A percentile compares a stretch with the other conserved stretches of the same genome.
phyloP scores from a whole-genome alignment of 2,329 filamentous ascomycete species.

The Diaporthe sp. region DNA sequence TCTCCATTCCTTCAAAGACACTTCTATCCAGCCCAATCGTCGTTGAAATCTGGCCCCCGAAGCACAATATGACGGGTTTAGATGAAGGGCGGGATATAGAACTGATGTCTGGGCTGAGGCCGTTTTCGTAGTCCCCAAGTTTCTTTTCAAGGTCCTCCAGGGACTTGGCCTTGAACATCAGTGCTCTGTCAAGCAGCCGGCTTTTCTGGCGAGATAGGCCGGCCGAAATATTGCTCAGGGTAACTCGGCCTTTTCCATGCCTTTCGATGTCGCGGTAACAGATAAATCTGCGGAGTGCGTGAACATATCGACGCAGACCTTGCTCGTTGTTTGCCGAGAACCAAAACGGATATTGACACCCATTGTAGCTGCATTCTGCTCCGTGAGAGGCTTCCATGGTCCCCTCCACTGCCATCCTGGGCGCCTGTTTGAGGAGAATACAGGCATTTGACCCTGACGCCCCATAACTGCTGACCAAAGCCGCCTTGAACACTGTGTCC shows the following conservation, averaged over 20 bases:
- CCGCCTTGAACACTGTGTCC: constrained; percentile 34
- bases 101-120: not conserved
- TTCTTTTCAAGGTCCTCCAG: constrained; percentile 40
- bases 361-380: not conserved
- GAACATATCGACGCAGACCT: not conserved
- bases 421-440: constrained; percentile 37
- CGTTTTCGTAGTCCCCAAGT: constrained; percentile 30
- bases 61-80: constrained; percentile 24
- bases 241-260: not conserved
- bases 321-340: not conserved
- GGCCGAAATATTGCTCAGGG: constrained; percentile 47
- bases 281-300: not conserved
- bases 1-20: constrained; percentile 41
- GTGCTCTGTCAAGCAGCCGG: constrained; percentile 35
- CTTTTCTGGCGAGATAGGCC: constrained; percentile 45
- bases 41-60: constrained; percentile 41
- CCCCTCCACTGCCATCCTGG: not conserved
- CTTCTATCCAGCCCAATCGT: constrained; percentile 43
- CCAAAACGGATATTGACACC: not conserved
- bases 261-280: not conserved
- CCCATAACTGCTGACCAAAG: constrained; percentile 50
- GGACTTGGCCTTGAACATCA: constrained; percentile 43
- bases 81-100: not conserved
- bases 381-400: not conserved
- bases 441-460: constrained; percentile 45